These are phyloP conservation scores for Abrus pulchellus DNA, from an alignment of 306 rosid genomes.

Conservation along the genomic window DNA sequence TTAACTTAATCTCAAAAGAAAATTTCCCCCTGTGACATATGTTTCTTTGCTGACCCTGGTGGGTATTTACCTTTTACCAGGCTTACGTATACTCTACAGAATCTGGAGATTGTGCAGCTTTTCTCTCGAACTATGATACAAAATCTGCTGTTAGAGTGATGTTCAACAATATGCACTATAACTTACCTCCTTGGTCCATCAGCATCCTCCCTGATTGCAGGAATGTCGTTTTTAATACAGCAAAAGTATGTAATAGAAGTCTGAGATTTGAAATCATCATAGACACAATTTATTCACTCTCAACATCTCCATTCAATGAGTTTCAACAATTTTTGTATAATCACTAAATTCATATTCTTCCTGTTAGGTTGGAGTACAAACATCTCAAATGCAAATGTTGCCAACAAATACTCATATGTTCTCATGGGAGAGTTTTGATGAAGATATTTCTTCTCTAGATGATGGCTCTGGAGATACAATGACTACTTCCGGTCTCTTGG, in stretches of 20 bases:
- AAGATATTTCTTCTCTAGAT: conserved; percentile 77
- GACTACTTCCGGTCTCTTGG: conserved; percentile 89
- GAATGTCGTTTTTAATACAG: conserved; percentile 91
- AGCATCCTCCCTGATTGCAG: conserved; percentile 97
- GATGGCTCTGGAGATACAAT: conserved; percentile 65
- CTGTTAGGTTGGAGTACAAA: conserved; percentile 95
- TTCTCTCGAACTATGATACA: conserved; percentile 83
- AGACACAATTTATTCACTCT: conserved; percentile 34
- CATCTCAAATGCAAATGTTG: conserved; percentile 93
- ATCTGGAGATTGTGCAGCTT: conserved; percentile 92
- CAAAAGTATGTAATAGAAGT: conserved; percentile 68
- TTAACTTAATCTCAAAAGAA: conserved; percentile 26
- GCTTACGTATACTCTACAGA: conserved; percentile 83
- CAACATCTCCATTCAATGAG: conserved; percentile 20
- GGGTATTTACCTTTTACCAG: conserved; percentile 57
- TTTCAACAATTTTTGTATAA: conserved; percentile 29
- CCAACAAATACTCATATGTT: conserved; percentile 73
- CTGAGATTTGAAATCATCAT: conserved; percentile 23
- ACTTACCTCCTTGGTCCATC: conserved; percentile 97
- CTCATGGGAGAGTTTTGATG: conserved; percentile 92
- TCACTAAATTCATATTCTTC: conserved; percentile 39
- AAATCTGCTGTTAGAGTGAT: conserved; percentile 81
- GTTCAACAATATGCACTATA: conserved; percentile 99
- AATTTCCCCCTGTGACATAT: not conserved
- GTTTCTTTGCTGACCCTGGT: conserved; percentile 49